These are phyloP conservation scores for Aaosphaeria pasadenensis DNA, from an alignment of 2,329 filamentous ascomycete species.

Conservation along the genomic window DNA sequence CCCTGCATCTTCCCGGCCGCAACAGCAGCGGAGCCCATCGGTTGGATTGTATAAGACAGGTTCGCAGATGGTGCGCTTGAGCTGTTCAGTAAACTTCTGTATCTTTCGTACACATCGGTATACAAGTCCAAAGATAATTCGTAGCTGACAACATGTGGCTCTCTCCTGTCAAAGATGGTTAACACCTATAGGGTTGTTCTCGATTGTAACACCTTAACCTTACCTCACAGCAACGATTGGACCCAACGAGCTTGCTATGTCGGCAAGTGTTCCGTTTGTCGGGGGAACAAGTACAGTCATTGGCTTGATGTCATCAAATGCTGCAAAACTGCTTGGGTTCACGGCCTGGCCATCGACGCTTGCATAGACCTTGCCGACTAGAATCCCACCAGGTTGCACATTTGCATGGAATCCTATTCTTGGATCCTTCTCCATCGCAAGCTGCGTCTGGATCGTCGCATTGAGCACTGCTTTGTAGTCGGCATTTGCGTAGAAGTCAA, in stretches of 20 bases:
- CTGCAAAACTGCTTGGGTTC: slow-evolving; percentile 4
- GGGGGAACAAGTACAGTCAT: neutral
- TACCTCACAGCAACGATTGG: neutral
- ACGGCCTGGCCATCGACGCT: neutral
- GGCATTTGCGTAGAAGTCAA: too few relatives aligned
- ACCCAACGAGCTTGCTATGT: neutral
- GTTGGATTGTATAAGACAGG: slow-evolving; percentile 5
- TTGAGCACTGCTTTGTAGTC: neutral
- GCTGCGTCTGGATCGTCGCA: neutral
- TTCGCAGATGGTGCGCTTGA: slow-evolving; percentile 3
- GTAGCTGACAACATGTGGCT: too few relatives aligned
- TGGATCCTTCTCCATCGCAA: slow-evolving; percentile 1
- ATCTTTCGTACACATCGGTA: too few relatives aligned
- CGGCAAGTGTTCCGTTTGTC: neutral
- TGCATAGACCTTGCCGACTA: slow-evolving; percentile 1
- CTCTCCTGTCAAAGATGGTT: too few relatives aligned
- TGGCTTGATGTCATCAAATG: slow-evolving; percentile 13
- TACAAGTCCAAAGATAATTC: too few relatives aligned
- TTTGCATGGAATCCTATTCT: slow-evolving; percentile 1
- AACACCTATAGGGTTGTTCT: too few relatives aligned
- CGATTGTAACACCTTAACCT: neutral
- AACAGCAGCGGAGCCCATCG: neutral
- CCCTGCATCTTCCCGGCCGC: slow-evolving; percentile 1
- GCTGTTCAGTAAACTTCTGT: neutral
- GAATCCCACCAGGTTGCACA: neutral